These are phyloP conservation scores for Stachybotrys elegans DNA, from an alignment of 2,329 filamentous ascomycete genomes.

Conservation along the genomic window DNA sequence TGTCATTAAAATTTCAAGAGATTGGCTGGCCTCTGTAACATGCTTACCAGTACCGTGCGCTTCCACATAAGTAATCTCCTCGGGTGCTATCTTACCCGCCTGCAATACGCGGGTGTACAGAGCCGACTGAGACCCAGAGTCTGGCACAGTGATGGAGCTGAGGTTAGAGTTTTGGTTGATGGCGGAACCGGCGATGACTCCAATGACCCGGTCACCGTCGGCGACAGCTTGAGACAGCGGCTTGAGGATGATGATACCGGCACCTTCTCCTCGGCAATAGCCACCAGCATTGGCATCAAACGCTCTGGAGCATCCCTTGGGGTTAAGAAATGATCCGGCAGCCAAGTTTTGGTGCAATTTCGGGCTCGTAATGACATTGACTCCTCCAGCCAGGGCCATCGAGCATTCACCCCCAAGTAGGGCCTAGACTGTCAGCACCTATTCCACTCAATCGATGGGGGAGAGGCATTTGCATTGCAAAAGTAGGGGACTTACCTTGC, in stretches of 20 bases:
- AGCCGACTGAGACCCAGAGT: background rate
- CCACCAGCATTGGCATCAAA: background rate
- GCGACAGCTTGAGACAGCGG: slow-evolving; percentile 1
- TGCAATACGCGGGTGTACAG: background rate
- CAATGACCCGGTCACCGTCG: background rate
- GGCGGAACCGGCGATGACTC: background rate
- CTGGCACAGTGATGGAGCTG: background rate
- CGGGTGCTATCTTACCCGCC: slow-evolving; percentile 23
- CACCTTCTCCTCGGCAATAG: slow-evolving; percentile 1
- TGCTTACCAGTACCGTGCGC: slow-evolving; percentile 6
- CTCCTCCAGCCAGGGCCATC: background rate
- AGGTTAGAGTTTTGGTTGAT: background rate
- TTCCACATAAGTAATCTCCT: slow-evolving; percentile 26
- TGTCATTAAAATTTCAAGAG: background rate
- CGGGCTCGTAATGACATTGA: background rate
- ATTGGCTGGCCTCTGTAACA: background rate
- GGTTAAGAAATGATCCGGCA: background rate
- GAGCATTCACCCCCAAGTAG: background rate
- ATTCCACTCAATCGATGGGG: background rate
- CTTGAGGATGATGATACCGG: background rate
- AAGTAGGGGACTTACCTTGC: background rate
- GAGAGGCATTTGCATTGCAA: background rate
- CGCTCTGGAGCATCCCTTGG: background rate
- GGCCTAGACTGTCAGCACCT: background rate
- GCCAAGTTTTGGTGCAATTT: background rate